Evolutionary conservation across 2,329 filamentous ascomycete species (phyloP).

Genomic region (Camillea tinctor): DNA sequence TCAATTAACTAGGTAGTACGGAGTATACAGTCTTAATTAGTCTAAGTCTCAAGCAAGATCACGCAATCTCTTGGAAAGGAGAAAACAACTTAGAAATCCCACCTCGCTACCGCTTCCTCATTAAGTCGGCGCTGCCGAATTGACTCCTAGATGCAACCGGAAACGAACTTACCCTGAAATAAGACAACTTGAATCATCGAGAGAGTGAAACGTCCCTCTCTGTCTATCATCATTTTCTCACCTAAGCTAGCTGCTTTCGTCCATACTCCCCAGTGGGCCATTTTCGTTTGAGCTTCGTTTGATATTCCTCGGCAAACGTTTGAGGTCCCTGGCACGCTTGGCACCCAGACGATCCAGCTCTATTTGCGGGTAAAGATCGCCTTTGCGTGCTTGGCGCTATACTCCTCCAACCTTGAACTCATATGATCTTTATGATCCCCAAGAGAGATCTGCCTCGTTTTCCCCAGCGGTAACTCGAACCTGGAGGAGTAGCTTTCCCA

Average conservation of each 20-base stretch:
- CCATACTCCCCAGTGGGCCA: neutral
- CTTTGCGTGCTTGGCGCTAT: neutral
- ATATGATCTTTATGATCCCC: conserved; percentile 16
- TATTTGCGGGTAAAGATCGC: neutral
- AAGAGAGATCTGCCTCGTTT: conserved; percentile 21
- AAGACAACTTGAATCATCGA: neutral
- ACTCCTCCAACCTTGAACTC: neutral
- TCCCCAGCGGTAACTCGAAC: conserved; percentile 17
- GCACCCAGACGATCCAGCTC: neutral
- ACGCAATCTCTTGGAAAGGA: too few relatives aligned
- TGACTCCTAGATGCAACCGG: neutral
- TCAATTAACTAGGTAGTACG: too few relatives aligned
- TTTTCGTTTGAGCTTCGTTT: conserved; percentile 18
- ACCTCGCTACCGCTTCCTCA: neutral
- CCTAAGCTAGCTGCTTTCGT: neutral
- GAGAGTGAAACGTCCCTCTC: neutral
- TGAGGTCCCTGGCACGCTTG: conserved; percentile 5
- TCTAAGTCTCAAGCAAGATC: too few relatives aligned
- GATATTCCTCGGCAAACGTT: conserved; percentile 14
- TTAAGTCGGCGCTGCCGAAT: neutral
- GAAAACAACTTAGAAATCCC: too few relatives aligned
- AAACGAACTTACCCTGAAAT: neutral
- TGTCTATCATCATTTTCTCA: neutral
- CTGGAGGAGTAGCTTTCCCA: conserved; percentile 13
- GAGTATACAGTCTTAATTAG: too few relatives aligned